Evolutionary conservation across 306 rosid genomes (phyloP), one percentile per base, ranked within the genome.

Genomic region (Prunus fruticosa): DNA sequence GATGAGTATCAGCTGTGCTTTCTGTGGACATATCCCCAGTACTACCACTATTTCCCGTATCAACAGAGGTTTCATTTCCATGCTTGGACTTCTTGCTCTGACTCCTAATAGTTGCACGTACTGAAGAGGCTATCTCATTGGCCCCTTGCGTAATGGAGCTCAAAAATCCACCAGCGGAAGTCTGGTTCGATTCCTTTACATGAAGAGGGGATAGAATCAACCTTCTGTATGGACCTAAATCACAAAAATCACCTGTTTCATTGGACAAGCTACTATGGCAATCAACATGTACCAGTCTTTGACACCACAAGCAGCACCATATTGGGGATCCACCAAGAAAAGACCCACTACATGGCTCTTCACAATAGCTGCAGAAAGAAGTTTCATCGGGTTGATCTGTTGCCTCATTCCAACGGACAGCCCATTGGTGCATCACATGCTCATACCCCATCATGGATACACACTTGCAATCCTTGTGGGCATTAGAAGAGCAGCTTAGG

Each of bases 301-400:
- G 99, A 80, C 99, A 96, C 99, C 99, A 96, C 84, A 96, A 80
- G 86, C 99, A 96, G 78, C 88, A 84, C 99, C 99, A 96, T 82
- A 96, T 91, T 43, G 99, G 99, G 71, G 99, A 96, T 75, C 99
- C 98, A 71, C 91, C 90, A 69, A 96, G 99, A 87, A 96, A 96
- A 16, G 98, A 87, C 67, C 93, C 98, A 58, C 90, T 90, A 71
- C 99, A 96, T 51, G 91, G 97, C 72, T 96, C 99, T 83, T 96
- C 99, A 87, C 99, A 96, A 76, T 89, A 88, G 85, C 96, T 87
- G 82, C 99, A 96, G 68, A 91, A 88, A 56, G 93, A 67, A 77
- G 86, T 78, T 67, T 93, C 99, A 51, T 92, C 98, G 18, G 91
- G 88, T 76, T 91, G 99, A 78, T 96, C 99, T 8, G 96, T 76